Evolutionary conservation across 1,284 basidiomycete species (phyloP).

Genomic region (Peniophora sp.): DNA sequence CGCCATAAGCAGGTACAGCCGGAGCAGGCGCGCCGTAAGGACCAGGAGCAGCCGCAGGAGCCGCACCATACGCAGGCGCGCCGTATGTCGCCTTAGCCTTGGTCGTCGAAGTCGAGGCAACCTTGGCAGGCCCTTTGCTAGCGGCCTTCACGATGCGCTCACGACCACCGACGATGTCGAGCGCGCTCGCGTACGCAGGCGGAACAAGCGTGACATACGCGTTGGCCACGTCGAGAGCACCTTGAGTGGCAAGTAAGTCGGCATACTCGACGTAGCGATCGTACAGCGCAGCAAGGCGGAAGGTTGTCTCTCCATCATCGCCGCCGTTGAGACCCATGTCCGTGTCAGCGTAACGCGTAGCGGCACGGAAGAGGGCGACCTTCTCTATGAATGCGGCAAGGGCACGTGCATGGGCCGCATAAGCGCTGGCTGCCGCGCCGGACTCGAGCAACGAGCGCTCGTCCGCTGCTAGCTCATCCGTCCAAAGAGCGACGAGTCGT

Average conservation of each 20-base stretch:
- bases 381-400: conserved; percentile 96
- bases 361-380: conserved; percentile 89
- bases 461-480: conserved; percentile 63
- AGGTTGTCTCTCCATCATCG: conserved; percentile 43
- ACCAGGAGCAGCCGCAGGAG: conserved; percentile 11
- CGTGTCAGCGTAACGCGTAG: conserved; percentile 80
- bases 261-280: conserved; percentile 96
- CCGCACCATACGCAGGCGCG: not conserved
- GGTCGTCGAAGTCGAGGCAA: too few relatives aligned
- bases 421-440: conserved; percentile 46
- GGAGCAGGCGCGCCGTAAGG: conserved; percentile 8
- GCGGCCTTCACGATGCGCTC: conserved; percentile 53
- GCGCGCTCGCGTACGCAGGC: conserved; percentile 61
- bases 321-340: conserved; percentile 45
- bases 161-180: conserved; percentile 56
- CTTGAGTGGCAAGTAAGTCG: conserved; percentile 85
- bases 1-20: conserved; percentile 7
- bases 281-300: conserved; percentile 83
- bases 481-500: conserved; percentile 88
- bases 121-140: conserved; percentile 11
- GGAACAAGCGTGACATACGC: conserved; percentile 81
- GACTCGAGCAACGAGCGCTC: conserved; percentile 68
- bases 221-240: conserved; percentile 78
- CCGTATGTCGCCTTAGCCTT: too few relatives aligned
- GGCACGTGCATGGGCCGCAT: conserved; percentile 83